A percentile compares a stretch with the other conserved stretches of the same genome.
Conservation (phyloP, 1,284 basidiomycete genomes). For the Ustilago crameri region DNA sequence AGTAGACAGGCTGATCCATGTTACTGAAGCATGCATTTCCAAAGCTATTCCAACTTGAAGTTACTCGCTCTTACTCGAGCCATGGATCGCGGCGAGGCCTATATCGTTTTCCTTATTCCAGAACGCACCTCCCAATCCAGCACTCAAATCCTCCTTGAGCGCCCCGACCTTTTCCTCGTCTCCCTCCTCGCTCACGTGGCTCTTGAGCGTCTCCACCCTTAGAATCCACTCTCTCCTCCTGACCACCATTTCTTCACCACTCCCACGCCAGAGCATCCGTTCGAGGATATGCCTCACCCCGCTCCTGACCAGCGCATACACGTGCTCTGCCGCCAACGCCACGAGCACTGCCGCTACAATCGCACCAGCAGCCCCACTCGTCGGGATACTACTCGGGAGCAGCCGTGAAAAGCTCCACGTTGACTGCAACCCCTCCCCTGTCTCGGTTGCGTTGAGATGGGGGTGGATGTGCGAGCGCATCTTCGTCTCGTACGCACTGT, state of each 20-base stretch:
- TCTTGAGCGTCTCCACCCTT: slow-evolving; percentile 41
- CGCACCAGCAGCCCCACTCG: slow-evolving; percentile 42
- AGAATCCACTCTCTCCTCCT: slow-evolving; percentile 58
- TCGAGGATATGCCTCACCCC: slow-evolving; percentile 58
- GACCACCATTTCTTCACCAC: slow-evolving; percentile 56
- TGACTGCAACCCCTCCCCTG: slow-evolving; percentile 15
- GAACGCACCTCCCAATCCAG: slow-evolving; percentile 14
- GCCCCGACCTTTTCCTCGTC: slow-evolving; percentile 1
- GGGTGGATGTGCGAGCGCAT: slow-evolving; percentile 56
- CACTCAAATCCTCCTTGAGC: neutral
- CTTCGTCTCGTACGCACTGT: slow-evolving; percentile 47
- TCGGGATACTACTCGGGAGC: slow-evolving; percentile 45
- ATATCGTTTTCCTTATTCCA: slow-evolving; percentile 46
- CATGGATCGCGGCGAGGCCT: slow-evolving; percentile 20
- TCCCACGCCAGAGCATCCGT: slow-evolving; percentile 59
- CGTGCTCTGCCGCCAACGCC: slow-evolving; percentile 63
- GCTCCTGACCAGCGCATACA: slow-evolving; percentile 51
- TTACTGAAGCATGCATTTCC: too few species aligned
- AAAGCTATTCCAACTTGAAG: too few species aligned
- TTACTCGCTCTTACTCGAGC: slow-evolving; percentile 26
- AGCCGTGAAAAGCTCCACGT: slow-evolving; percentile 43
- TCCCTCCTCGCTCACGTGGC: slow-evolving; percentile 10
- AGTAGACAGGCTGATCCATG: too few species aligned
- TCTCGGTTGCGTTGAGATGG: neutral
- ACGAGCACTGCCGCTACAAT: slow-evolving; percentile 57